phyloP scores from a whole-genome alignment of 306 rosid genomes.

The Inga laurina region DNA sequence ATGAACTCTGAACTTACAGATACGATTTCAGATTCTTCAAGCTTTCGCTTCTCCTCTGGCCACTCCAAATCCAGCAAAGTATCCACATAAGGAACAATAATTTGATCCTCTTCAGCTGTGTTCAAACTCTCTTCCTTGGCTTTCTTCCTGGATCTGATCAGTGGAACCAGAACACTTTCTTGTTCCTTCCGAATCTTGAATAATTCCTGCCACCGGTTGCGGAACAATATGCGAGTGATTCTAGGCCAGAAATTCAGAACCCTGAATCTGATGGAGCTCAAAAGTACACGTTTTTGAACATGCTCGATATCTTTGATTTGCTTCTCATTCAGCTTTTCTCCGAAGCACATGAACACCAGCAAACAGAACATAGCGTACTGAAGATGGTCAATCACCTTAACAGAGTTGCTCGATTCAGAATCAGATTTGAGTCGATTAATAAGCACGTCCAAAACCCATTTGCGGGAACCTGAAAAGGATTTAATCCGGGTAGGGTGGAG shows the following conservation, averaged over 20 bases:
- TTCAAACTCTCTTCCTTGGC: neutral
- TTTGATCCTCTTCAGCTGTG: neutral
- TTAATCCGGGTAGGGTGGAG: neutral
- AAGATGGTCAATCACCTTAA: neutral
- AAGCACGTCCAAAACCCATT: neutral
- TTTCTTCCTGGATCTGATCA: neutral
- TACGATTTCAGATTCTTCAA: neutral
- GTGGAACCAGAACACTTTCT: neutral
- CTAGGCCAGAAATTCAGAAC: neutral
- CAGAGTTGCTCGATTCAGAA: neutral
- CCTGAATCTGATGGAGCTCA: neutral
- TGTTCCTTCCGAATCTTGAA: neutral
- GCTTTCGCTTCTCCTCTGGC: neutral
- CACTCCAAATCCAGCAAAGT: neutral
- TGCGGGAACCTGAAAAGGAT: neutral
- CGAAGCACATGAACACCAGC: neutral
- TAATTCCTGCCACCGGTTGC: neutral
- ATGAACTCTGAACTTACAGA: neutral
- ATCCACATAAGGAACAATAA: neutral
- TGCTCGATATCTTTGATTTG: neutral
- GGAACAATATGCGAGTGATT: neutral
- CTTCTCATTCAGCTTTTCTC: neutral
- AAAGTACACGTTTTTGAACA: neutral
- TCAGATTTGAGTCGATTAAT: neutral
- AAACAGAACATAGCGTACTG: neutral